Percentiles rank a stretch among this genome's conserved stretches.
phyloP scores from a whole-genome alignment of 1,284 basidiomycete genomes.

The Moesziomyces antarcticus region DNA sequence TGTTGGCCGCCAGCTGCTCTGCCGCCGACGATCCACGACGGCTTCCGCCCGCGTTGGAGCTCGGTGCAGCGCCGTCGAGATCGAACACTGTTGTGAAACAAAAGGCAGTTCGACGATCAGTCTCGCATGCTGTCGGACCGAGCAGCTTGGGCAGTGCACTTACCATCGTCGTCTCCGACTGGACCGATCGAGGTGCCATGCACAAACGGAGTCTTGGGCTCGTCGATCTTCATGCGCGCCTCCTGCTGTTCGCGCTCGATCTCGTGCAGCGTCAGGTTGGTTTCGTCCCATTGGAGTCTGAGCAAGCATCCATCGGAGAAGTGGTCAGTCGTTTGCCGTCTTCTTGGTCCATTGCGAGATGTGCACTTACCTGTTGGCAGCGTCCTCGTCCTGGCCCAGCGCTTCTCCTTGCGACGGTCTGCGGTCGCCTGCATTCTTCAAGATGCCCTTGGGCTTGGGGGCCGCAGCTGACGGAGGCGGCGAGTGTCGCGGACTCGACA shows the following conservation, averaged over 20 bases:
- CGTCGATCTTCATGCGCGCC: constrained; percentile 67
- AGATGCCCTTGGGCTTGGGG: constrained; percentile 63
- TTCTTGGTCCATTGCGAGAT: too few species aligned
- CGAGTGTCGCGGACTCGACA: constrained; percentile 55
- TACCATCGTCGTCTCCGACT: constrained; percentile 57
- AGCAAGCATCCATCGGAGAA: neutral
- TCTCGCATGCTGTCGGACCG: too few species aligned
- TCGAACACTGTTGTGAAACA: constrained; percentile 42
- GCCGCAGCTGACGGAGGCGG: constrained; percentile 62
- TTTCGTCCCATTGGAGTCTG: constrained; percentile 65
- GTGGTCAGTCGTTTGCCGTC: neutral
- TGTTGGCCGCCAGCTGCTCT: constrained; percentile 58
- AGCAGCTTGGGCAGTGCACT: constrained; percentile 5
- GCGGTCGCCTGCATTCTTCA: constrained; percentile 59
- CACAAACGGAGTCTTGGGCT: constrained; percentile 68
- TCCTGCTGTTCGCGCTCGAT: constrained; percentile 60
- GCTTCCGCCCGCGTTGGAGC: constrained; percentile 9
- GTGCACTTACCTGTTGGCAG: constrained; percentile 18
- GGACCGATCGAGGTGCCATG: constrained; percentile 50
- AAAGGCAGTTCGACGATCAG: too few species aligned
- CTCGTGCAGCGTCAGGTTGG: constrained; percentile 64
- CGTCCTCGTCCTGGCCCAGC: constrained; percentile 27
- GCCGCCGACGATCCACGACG: constrained; percentile 40
- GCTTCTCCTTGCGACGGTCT: constrained; percentile 35
- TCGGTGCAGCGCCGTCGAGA: constrained; percentile 46